Evolutionary conservation across 805 yeast genomes (phyloP).

Genomic region (Jamesozyma gamospora): DNA sequence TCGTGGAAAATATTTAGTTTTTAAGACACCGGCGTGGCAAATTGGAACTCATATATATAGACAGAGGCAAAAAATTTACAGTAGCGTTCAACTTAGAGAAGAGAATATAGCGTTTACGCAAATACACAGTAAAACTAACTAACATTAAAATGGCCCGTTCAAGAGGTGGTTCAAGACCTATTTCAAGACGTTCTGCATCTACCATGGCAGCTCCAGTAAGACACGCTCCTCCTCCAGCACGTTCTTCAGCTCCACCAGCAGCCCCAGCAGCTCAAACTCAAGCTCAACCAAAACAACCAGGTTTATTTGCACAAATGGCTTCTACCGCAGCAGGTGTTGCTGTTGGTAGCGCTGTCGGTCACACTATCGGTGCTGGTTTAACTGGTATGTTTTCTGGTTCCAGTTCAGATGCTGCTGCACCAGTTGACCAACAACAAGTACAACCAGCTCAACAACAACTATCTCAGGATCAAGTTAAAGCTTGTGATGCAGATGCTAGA

Average conservation of each 20-base stretch:
- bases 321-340: slow-evolving; percentile 99
- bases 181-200: slow-evolving; percentile 51
- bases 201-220: slow-evolving; percentile 57
- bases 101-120: no score
- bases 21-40: background rate
- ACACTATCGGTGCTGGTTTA: slow-evolving; percentile 91
- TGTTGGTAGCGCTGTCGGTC: slow-evolving; percentile 95
- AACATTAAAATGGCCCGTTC: slow-evolving; percentile 34
- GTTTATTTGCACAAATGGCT: slow-evolving; percentile 94
- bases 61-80: no score
- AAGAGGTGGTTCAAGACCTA: slow-evolving; percentile 34
- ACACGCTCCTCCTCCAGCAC: slow-evolving; percentile 47
- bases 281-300: slow-evolving; percentile 59
- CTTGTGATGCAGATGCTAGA: slow-evolving; percentile 90
- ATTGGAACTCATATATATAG: background rate
- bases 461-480: slow-evolving; percentile 37
- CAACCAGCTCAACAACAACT: slow-evolving; percentile 17
- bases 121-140: no score
- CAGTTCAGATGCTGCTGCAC: slow-evolving; percentile 40
- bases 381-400: slow-evolving; percentile 72
- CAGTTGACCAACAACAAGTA: slow-evolving; percentile 38
- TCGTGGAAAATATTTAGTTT: no score
- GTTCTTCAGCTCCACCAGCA: slow-evolving; percentile 32
- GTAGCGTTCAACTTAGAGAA: no score
- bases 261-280: slow-evolving; percentile 26